Percentiles rank a stretch among this genome's conserved stretches.
Evolutionary conservation across 305 asterid genomes (phyloP).

Genomic region (Petunia hybrid): DNA sequence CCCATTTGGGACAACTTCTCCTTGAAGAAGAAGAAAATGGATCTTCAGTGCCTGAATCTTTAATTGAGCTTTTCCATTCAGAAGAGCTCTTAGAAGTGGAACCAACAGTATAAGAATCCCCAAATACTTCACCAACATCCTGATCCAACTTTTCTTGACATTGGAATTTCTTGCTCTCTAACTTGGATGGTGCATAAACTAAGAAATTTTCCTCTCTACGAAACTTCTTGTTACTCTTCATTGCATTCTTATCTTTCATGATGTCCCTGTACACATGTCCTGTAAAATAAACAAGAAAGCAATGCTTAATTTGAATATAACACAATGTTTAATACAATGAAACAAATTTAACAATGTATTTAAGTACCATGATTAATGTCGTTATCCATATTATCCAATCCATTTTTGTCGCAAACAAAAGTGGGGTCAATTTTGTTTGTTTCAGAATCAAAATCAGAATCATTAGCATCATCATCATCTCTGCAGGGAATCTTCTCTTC

Average conservation of each 20-base stretch:
- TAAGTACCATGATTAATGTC: constrained; percentile 42
- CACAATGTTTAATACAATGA: not conserved
- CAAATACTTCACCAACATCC: constrained; percentile 54
- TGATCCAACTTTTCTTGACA: constrained; percentile 44
- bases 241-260: constrained; percentile 39
- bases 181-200: constrained; percentile 53
- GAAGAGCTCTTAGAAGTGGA: constrained; percentile 93
- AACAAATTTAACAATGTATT: not conserved
- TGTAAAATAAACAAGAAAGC: constrained; percentile 1
- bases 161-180: constrained; percentile 57
- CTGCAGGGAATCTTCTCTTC: constrained; percentile 51
- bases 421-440: constrained; percentile 48
- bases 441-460: constrained; percentile 37
- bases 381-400: constrained; percentile 21
- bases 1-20: constrained; percentile 96
- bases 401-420: constrained; percentile 30
- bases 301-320: too few species aligned
- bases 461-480: constrained; percentile 47
- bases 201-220: constrained; percentile 54
- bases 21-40: constrained; percentile 90
- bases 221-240: constrained; percentile 30
- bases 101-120: constrained; percentile 74
- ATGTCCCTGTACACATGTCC: constrained; percentile 38
- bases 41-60: constrained; percentile 74
- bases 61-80: constrained; percentile 86